Evolutionary conservation across 2,329 filamentous ascomycete genomes (phyloP).

Genomic region (Ophiosphaerella korrae): DNA sequence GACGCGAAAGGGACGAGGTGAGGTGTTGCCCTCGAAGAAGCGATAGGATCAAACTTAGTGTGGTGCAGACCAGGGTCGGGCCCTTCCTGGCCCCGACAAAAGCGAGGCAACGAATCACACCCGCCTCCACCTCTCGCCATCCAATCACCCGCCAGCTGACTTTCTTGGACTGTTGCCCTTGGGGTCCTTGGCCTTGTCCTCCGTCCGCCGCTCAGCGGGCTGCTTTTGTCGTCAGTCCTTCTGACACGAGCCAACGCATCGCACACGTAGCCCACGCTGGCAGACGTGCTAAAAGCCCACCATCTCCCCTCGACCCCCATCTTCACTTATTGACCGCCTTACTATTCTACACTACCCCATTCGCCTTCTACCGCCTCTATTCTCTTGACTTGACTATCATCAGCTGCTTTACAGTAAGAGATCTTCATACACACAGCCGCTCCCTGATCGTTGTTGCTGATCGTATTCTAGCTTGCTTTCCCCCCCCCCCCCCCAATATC

Average conservation of each 20-base stretch:
- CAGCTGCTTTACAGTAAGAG: constrained; percentile 22
- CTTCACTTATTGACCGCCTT: constrained; percentile 37
- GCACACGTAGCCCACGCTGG: constrained; percentile 9
- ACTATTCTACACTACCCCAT: constrained; percentile 22
- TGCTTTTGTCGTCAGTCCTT: constrained; percentile 32
- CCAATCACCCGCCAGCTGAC: constrained; percentile 25
- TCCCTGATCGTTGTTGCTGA: constrained; percentile 19
- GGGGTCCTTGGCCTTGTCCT: constrained; percentile 28
- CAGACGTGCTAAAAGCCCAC: constrained; percentile 34
- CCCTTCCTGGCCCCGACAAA: constrained; percentile 12
- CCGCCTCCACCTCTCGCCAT: neutral
- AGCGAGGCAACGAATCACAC: constrained; percentile 38
- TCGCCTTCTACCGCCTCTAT: constrained; percentile 8
- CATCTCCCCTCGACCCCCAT: constrained; percentile 25
- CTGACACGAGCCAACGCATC: constrained; percentile 44
- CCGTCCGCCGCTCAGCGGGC: constrained; percentile 24
- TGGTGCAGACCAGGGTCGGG: constrained; percentile 15
- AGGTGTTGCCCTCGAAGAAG: constrained; percentile 19
- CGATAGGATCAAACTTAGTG: constrained; percentile 26
- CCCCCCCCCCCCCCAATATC: constrained; percentile 10
- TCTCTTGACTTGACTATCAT: constrained; percentile 1
- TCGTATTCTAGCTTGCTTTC: constrained; percentile 30
- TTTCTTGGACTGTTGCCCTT: constrained; percentile 35
- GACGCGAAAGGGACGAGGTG: constrained; percentile 26
- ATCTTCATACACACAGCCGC: neutral